phyloP scores from a whole-genome alignment of 805 yeast genomes.

The Kazachstania viticola region DNA sequence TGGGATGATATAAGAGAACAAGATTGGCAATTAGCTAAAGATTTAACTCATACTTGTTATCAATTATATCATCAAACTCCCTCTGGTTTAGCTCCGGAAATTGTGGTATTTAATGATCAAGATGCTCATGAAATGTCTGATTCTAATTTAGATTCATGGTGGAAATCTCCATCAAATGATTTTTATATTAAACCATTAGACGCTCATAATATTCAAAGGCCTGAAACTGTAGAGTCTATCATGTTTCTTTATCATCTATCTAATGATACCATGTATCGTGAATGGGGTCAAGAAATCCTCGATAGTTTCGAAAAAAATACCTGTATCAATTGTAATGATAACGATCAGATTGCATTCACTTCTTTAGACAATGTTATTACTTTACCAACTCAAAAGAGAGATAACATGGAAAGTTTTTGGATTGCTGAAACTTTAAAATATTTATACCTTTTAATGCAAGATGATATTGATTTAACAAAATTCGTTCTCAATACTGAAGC shows the following conservation, averaged over 20 bases:
- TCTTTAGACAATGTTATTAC: conserved; percentile 56
- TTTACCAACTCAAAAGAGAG: conserved; percentile 40
- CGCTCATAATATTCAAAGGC: conserved; percentile 79
- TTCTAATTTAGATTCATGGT: conserved; percentile 8
- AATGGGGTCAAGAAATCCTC: conserved; percentile 86
- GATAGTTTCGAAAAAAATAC: conserved; percentile 54
- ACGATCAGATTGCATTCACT: conserved; percentile 35
- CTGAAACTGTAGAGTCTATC: conserved; percentile 86
- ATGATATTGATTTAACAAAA: conserved; percentile 52
- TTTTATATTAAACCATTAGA: conserved; percentile 61
- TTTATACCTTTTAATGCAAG: conserved; percentile 68
- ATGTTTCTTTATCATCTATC: conserved; percentile 73
- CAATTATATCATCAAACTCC: conserved; percentile 65
- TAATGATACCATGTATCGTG: conserved; percentile 67
- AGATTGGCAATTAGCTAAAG: conserved; percentile 62
- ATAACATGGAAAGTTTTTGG: conserved; percentile 90
- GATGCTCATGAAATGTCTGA: conserved; percentile 7
- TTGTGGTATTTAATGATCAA: conserved; percentile 59
- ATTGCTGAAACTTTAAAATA: conserved; percentile 86
- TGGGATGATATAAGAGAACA: conserved; percentile 52
- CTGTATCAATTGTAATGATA: conserved; percentile 32
- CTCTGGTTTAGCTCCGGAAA: conserved; percentile 83
- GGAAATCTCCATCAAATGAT: conserved; percentile 35
- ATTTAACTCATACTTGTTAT: conserved; percentile 70
- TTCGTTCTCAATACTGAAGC: conserved; percentile 88